Base-by-base conservation (phyloP, 192 early-diverging fungal species). In the Backusella westeae region DNA sequence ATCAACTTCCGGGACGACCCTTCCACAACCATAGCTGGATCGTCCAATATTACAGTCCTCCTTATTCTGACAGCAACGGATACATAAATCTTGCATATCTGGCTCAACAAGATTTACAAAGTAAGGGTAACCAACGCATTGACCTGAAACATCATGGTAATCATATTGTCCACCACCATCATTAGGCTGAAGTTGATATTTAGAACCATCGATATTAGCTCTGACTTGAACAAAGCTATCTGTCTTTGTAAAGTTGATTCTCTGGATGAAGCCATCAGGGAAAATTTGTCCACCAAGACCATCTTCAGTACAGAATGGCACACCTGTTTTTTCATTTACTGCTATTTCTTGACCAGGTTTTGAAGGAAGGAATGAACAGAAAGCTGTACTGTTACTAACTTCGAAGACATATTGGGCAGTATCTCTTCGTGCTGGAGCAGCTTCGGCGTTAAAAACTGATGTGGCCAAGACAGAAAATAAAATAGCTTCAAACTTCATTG, bases 121-220 rank as follows among this genome's bases (percentile, higher is more conserved):
- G 75, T 75, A 74, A 19, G 65, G 41, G 35, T 81, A 78, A 6
- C 77, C 77, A 72, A 44, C 72, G 34, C 80, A 84, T 5, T 75
- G 69, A 34, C 34, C 23, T 66, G 49, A 63, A 23, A 72, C 21
- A 49, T 75, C 66, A 29, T 49, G 35, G 29, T 73, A 34, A 36
- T 78, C 77, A 29, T 80, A 80, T 85, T 89, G 87, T 12, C 87
- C 87, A 46, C 87, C 87, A 6, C 72, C 75, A 49, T 89, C 86
- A 1, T 32, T 68, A 1, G 70, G 10, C 4, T 65, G 19, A 15
- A 87, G 35, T 0, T 65, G 46, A 34, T 89, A 89, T 52, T 71
- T 73, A 21, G 77, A 46, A n/a, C 46, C 65, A 23, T 87, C 74
- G 36, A 89, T 89, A 32, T 23, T 52, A n/a, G 86, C 87, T 26